Base-by-base conservation (phyloP, 2,329 filamentous ascomycete genomes). In the Mycosphaerella sp. region DNA sequence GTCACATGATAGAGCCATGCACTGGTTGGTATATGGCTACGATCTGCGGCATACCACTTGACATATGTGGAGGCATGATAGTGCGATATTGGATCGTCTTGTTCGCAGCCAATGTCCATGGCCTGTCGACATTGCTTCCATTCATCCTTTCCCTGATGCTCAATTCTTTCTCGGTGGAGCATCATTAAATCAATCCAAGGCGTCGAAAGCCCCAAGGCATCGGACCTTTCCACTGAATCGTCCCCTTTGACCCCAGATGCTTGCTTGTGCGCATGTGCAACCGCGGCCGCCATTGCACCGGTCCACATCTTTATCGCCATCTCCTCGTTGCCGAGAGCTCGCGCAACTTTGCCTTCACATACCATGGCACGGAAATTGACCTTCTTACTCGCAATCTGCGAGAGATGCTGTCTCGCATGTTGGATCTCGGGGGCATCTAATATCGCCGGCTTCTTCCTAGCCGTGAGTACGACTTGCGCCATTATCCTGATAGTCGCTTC, bases 61-160 rank as follows among this genome's bases (percentile, higher is more conserved):
- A 42, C 45, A 43, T 50, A 60, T 11, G 54, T 57, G 42, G 57
- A 58, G 7, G 71, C 68, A 44, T 69, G 64, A 52, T 69, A 73
- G 58, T 69, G 73, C 1, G 72, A 69, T n/a, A 69, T 61, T 0
- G 75, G 74, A 50, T 77, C 75, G 43, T 76, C 74, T 45, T 65
- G 67, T 54, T 70, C 57, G 14, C 67, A 61, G 6, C 73, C 74
- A 26, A 64, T 66, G 14, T 66, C 55, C 26, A 73, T 70, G 4
- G 66, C 70, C 14, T 57, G 56, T 41, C 64, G 63, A 3, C 69
- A 69, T 31, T 64, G 61, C 14, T 54, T 40, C 29, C 46, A 34
- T 40, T 64, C 54, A 4, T 58, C 45, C 45, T 54, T 48, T n/a
- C 49, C 56, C 21, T 44, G 44, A 36, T 41, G 34, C 17, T 55